Evolutionary conservation across 1,284 basidiomycete genomes (phyloP).

Genomic region (Ganoderma boninense): DNA sequence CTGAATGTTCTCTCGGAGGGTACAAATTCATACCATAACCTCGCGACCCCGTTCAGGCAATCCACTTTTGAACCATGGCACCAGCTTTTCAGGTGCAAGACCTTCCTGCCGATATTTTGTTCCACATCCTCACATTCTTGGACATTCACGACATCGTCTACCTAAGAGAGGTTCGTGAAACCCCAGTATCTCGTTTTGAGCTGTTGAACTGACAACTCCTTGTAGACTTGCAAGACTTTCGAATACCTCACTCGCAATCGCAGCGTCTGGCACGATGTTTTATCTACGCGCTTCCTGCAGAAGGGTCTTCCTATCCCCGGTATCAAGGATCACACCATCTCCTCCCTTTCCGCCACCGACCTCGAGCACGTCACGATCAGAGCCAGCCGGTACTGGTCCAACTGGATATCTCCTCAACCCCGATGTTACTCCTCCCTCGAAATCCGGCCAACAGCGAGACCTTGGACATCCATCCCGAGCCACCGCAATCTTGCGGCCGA

Average conservation of each 20-base stretch:
- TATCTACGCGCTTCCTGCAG: constrained; percentile 51
- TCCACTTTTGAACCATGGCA: background rate
- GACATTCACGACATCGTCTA: constrained; percentile 9
- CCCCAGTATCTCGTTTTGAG: background rate
- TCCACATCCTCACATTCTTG: background rate
- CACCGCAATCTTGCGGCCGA: constrained; percentile 50
- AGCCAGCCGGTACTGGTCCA: constrained; percentile 51
- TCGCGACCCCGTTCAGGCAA: background rate
- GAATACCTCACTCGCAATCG: constrained; percentile 51
- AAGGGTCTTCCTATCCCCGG: constrained; percentile 57
- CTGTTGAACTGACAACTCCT: background rate
- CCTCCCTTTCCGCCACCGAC: constrained; percentile 46
- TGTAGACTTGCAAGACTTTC: constrained; percentile 58
- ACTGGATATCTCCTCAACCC: constrained; percentile 57
- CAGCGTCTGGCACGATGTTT: constrained; percentile 58
- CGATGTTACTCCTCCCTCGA: constrained; percentile 38
- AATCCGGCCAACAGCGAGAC: constrained; percentile 36
- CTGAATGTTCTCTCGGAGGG: no score
- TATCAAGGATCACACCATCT: constrained; percentile 39
- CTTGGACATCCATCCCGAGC: constrained; percentile 26
- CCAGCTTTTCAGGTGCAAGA: background rate
- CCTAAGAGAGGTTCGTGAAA: background rate
- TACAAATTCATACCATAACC: background rate
- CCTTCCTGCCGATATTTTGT: background rate
- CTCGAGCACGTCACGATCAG: constrained; percentile 52